A percentile compares a stretch with the other conserved stretches of the same genome.
These are phyloP conservation scores for Polyporus tsugae DNA, from an alignment of 1,284 basidiomycete species.

Conservation along the genomic window DNA sequence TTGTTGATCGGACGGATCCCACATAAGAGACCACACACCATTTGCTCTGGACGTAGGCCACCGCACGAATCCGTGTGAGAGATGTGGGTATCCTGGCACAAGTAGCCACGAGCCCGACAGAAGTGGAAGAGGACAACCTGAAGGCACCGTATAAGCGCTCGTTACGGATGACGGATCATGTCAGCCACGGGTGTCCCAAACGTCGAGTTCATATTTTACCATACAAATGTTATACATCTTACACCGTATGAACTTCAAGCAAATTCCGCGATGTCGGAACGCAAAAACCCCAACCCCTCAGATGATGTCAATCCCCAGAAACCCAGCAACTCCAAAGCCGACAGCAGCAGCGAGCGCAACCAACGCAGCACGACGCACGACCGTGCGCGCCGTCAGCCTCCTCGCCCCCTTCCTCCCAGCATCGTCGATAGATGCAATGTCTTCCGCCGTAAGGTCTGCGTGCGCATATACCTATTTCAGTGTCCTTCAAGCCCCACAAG, in stretches of 20 bases:
- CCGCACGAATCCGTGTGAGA: neutral
- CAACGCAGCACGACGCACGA: constrained; percentile 35
- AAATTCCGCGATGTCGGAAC: neutral
- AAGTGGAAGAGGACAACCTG: neutral
- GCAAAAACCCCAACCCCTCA: constrained; percentile 18
- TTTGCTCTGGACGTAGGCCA: neutral
- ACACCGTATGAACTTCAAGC: neutral
- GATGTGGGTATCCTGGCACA: neutral
- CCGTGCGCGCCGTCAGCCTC: constrained; percentile 32
- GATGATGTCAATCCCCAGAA: constrained; percentile 36
- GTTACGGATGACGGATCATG: neutral
- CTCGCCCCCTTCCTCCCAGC: constrained; percentile 47
- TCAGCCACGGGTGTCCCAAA: neutral
- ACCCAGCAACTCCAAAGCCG: constrained; percentile 36
- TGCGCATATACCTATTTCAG: neutral
- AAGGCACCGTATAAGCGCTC: neutral
- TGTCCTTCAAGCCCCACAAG: neutral
- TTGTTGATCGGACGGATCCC: neutral
- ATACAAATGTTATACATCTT: neutral
- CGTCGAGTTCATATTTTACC: neutral
- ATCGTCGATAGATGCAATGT: constrained; percentile 51
- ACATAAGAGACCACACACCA: neutral
- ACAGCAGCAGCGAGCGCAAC: constrained; percentile 37
- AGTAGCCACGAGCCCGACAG: neutral
- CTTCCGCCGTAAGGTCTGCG: constrained; percentile 43